Evolutionary conservation across 1,284 basidiomycete species (phyloP).

Genomic region (Exsudoporus floridanus): DNA sequence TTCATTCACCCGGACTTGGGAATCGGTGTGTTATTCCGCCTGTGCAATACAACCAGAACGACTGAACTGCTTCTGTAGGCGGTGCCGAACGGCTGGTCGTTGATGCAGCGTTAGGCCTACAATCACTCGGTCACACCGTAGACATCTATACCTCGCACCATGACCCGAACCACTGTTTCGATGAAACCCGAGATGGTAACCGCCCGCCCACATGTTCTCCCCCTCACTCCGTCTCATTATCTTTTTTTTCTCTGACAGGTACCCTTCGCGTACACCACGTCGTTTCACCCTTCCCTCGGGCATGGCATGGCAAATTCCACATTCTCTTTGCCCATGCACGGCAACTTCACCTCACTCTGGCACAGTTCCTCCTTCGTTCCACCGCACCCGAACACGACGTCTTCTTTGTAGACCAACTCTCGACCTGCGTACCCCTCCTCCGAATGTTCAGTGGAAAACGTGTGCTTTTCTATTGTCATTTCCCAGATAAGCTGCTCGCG

Average conservation of each 20-base stretch:
- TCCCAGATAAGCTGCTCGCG: slow-evolving; percentile 91
- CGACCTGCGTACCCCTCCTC: slow-evolving; percentile 86
- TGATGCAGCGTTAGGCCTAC: slow-evolving; percentile 90
- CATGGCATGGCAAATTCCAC: slow-evolving; percentile 76
- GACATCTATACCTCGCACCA: slow-evolving; percentile 94
- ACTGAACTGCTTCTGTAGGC: slow-evolving; percentile 48
- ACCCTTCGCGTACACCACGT: slow-evolving; percentile 82
- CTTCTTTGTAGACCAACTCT: slow-evolving; percentile 94
- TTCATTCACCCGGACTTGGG: slow-evolving; percentile 96
- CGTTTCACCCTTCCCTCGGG: slow-evolving; percentile 76
- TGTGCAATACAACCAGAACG: not conserved
- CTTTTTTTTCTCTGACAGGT: slow-evolving; percentile 46
- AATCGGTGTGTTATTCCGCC: slow-evolving; percentile 65
- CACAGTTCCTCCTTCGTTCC: slow-evolving; percentile 52
- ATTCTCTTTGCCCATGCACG: slow-evolving; percentile 88
- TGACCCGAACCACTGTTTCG: slow-evolving; percentile 82
- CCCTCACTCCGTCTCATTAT: not conserved
- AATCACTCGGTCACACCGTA: slow-evolving; percentile 84
- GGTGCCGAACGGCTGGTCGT: slow-evolving; percentile 95
- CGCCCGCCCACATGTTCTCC: not conserved
- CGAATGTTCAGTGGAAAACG: slow-evolving; percentile 66
- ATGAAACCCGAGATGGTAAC: slow-evolving; percentile 86
- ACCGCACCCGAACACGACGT: slow-evolving; percentile 67
- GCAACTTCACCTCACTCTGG: slow-evolving; percentile 74
- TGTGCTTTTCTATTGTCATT: slow-evolving; percentile 97